Percentiles rank a stretch among this genome's conserved stretches.
Evolutionary conservation across 495 filamentous ascomycete genomes (phyloP).

Genomic region (Endocarpon pusillum): DNA sequence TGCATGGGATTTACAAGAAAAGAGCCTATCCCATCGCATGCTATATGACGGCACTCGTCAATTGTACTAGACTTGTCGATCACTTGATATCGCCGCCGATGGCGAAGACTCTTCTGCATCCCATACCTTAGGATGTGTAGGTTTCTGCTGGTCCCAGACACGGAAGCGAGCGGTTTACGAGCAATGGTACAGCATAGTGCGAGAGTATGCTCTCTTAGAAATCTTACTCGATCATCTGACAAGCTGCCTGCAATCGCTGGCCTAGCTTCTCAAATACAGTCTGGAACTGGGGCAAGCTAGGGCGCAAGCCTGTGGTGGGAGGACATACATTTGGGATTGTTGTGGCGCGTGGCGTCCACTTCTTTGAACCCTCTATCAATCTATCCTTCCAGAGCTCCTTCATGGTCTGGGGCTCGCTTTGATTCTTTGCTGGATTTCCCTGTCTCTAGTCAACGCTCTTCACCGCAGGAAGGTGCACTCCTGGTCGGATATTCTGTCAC

Average conservation of each 20-base stretch:
- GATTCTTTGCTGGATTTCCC: too few relatives aligned
- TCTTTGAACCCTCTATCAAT: neutral
- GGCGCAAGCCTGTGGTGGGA: neutral
- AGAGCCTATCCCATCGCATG: neutral
- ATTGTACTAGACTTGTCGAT: neutral
- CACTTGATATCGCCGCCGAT: neutral
- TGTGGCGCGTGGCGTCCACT: neutral
- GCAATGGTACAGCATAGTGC: neutral
- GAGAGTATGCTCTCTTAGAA: neutral
- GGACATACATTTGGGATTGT: neutral
- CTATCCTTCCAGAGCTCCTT: neutral
- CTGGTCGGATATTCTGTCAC: too few relatives aligned
- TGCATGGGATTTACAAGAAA: slow-evolving; percentile 1
- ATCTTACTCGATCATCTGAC: neutral
- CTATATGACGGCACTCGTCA: neutral
- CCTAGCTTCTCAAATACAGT: neutral
- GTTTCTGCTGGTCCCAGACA: neutral
- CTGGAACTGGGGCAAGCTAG: neutral
- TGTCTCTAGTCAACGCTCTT: too few relatives aligned
- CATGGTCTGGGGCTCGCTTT: slow-evolving; percentile 1
- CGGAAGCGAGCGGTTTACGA: slow-evolving; percentile 1
- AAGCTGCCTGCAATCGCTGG: slow-evolving; percentile 1
- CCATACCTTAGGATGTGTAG: neutral
- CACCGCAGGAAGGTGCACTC: too few relatives aligned
- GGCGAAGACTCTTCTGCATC: neutral